Base-by-base conservation (phyloP, 2,329 filamentous ascomycete genomes). In the Fusarium algeriense region DNA sequence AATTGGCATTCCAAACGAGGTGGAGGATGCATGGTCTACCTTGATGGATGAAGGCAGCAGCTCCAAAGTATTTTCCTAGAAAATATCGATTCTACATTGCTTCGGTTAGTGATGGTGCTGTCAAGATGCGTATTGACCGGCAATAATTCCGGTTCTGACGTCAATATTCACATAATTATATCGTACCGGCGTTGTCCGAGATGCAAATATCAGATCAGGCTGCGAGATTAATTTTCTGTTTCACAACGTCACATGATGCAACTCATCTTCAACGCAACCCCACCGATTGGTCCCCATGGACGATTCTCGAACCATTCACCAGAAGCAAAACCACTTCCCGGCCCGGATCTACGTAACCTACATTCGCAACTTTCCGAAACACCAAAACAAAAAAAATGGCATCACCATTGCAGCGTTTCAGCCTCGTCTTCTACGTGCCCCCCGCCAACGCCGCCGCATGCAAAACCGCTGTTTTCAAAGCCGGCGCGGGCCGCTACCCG, bases 391-490 rank as follows among this genome's bases (percentile, higher is more conserved):
- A 23, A 56, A 56, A 19, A 40, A 68, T 75, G 73, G 68, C 70
- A 55, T 69, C 70, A 64, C 30, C 62, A 23, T 26, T 72, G 1
- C 55, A 43, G 23, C 69, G 73, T 17, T 82, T 77, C 73, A 78
- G 63, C 63, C 83, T 89, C 41, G 78, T 88, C 60, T 89, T 89
- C 75, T 84, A 84, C 79, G 85, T 83, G 2, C 87, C 87, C 0
- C 73, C 80, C 1, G 28, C 80, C 9, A 79, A 79, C 23, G 80
- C 86, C n/a, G 80, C 80, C n/a, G 80, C 81, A 15, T 87, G 85
- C 78, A 90, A 90, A 77, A 62, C 80, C 0, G 88, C 88, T 64
- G 81, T 90, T 71, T 89, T 90, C 76, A 81, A 81, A n/a, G 85
- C 86, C 19, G 87, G 88, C n/a, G 88, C 87, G 5, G 88, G 88